A percentile compares a stretch with the other conserved stretches of the same genome.
Evolutionary conservation across 192 early-diverging fungal genomes (phyloP).

Genomic region (Linnemannia hyalina): DNA sequence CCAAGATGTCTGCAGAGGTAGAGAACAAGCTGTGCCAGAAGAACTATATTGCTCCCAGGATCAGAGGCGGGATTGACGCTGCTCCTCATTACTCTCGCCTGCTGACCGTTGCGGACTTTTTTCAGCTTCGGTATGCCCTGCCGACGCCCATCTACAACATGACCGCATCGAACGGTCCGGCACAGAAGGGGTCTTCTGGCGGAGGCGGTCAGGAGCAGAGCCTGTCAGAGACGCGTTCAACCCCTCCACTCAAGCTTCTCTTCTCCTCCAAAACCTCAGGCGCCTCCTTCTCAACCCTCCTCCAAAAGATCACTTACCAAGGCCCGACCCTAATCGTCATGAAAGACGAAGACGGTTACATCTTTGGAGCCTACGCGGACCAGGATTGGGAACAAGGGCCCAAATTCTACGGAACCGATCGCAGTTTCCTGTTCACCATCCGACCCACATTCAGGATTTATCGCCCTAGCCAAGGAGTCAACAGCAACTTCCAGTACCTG

Average conservation of each 20-base stretch:
- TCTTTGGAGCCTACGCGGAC: constrained; percentile 81
- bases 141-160: constrained; percentile 32
- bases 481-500: constrained; percentile 81
- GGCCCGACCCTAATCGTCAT: constrained; percentile 66
- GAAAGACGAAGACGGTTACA: constrained; percentile 64
- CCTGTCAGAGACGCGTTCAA: constrained; percentile 16
- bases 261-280: constrained; percentile 65
- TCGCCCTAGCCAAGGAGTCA: constrained; percentile 54
- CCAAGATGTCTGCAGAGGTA: constrained; percentile 20
- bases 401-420: constrained; percentile 71
- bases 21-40: constrained; percentile 45
- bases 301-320: constrained; percentile 55
- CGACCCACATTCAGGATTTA: constrained; percentile 41
- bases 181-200: constrained; percentile 11
- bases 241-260: constrained; percentile 45
- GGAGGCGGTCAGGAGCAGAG: constrained; percentile 1
- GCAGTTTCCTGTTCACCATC: constrained; percentile 72
- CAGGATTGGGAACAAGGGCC: constrained; percentile 67
- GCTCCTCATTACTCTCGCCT: constrained; percentile 54
- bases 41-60: constrained; percentile 47
- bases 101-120: constrained; percentile 56
- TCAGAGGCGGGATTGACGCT: constrained; percentile 31
- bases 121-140: constrained; percentile 49
- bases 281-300: constrained; percentile 64
- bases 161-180: constrained; percentile 9